These are phyloP conservation scores for Kazachstania bromeliacearum DNA, from an alignment of 805 yeast genomes.

Conservation along the genomic window DNA sequence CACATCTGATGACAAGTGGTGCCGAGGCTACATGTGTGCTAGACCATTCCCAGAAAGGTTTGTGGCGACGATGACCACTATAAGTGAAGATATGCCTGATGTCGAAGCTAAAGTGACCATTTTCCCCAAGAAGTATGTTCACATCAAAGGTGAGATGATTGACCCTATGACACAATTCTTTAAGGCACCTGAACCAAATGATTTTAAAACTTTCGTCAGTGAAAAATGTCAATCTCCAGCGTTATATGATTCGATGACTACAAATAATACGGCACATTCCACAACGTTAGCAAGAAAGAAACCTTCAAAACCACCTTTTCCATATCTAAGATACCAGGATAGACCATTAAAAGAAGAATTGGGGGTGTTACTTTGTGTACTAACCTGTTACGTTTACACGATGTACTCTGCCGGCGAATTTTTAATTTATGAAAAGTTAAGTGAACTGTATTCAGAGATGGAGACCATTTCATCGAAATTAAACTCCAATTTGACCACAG, in stretches of 20 bases:
- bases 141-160: slow-evolving; percentile 36
- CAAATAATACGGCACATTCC: slow-evolving; percentile 22
- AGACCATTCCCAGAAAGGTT: slow-evolving; percentile 66
- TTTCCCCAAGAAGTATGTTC: slow-evolving; percentile 46
- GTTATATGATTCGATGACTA: slow-evolving; percentile 26
- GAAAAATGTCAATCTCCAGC: slow-evolving; percentile 22
- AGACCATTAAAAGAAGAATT: slow-evolving; percentile 46
- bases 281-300: slow-evolving; percentile 15
- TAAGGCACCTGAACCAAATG: slow-evolving; percentile 22
- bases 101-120: slow-evolving; percentile 44
- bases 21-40: slow-evolving; percentile 62
- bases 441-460: slow-evolving; percentile 43
- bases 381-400: slow-evolving; percentile 57
- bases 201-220: slow-evolving; percentile 11
- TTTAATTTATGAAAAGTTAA: slow-evolving; percentile 47
- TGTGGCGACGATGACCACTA: slow-evolving; percentile 42
- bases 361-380: slow-evolving; percentile 44
- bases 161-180: slow-evolving; percentile 28
- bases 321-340: slow-evolving; percentile 38
- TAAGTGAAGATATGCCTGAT: slow-evolving; percentile 55
- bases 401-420: slow-evolving; percentile 65
- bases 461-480: slow-evolving; percentile 51
- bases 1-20: slow-evolving; percentile 52
- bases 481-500: slow-evolving; percentile 41
- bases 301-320: slow-evolving; percentile 44